These are phyloP conservation scores for Guyanaporus albipodus DNA, from an alignment of 768 basidiomycete genomes.

Conservation along the genomic window DNA sequence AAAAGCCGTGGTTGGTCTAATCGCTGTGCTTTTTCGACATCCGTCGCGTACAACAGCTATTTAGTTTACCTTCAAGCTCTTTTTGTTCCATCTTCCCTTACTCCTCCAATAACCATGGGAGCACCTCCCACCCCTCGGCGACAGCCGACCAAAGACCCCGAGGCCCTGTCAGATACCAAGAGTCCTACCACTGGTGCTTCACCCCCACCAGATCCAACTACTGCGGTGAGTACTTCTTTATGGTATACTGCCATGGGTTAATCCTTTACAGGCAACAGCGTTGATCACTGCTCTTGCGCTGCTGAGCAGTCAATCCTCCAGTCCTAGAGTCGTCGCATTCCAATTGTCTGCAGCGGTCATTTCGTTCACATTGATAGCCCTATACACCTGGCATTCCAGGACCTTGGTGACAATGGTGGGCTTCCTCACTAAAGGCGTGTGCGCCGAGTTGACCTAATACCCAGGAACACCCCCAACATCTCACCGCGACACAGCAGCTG, in stretches of 20 bases:
- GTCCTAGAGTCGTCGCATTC: background rate
- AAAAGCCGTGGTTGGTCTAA: too few relatives aligned
- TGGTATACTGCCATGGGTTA: background rate
- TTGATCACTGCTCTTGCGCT: background rate
- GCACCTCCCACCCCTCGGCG: too few relatives aligned
- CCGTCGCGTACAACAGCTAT: too few relatives aligned
- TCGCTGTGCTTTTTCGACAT: too few relatives aligned
- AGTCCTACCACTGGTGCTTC: background rate
- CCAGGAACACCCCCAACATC: too few relatives aligned
- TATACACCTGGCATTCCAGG: background rate
- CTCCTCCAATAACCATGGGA: too few relatives aligned
- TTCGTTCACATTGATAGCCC: background rate
- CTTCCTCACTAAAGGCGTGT: background rate
- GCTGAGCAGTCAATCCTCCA: background rate
- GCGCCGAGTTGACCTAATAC: too few relatives aligned
- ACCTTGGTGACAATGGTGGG: background rate
- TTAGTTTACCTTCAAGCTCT: too few relatives aligned
- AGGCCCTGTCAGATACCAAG: background rate
- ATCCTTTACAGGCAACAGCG: background rate
- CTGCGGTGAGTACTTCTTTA: background rate
- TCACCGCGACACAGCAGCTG: background rate
- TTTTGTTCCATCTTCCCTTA: too few relatives aligned
- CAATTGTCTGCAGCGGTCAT: background rate
- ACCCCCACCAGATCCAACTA: background rate
- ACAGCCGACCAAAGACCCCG: background rate